Percentiles rank a stretch among this genome's conserved stretches.
These are phyloP conservation scores for Geosmithia putterillii DNA, from an alignment of 2,329 filamentous ascomycete genomes.

Conservation along the genomic window DNA sequence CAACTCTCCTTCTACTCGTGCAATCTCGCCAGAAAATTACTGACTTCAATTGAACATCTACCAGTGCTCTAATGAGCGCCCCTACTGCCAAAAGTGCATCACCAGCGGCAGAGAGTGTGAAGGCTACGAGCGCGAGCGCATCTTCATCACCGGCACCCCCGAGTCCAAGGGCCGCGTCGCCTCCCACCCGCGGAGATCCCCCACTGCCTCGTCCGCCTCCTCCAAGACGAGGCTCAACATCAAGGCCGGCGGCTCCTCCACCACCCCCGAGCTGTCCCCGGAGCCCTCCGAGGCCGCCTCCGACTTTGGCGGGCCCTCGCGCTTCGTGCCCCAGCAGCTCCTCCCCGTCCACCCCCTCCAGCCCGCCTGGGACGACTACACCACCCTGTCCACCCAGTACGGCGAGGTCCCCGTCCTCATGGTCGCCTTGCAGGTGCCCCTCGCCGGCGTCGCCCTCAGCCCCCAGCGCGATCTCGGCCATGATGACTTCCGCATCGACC, in stretches of 20 bases:
- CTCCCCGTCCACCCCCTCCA: slow-evolving; percentile 25
- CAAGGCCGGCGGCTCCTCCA: slow-evolving; percentile 10
- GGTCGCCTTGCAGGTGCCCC: slow-evolving; percentile 29
- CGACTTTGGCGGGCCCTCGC: background rate
- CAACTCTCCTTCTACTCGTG: background rate
- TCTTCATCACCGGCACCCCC: slow-evolving; percentile 51
- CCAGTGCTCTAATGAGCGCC: slow-evolving; percentile 50
- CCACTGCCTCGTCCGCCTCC: background rate
- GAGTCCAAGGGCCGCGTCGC: slow-evolving; percentile 42
- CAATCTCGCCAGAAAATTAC: background rate
- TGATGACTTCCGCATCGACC: slow-evolving; percentile 20
- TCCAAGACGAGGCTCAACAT: slow-evolving; percentile 16
- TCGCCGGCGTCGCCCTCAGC: slow-evolving; percentile 22
- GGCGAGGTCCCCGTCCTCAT: slow-evolving; percentile 24
- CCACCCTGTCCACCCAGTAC: slow-evolving; percentile 25
- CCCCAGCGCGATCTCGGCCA: slow-evolving; percentile 8
- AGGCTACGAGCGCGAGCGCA: slow-evolving; percentile 49
- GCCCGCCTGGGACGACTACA: slow-evolving; percentile 37
- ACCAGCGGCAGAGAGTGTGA: slow-evolving; percentile 44
- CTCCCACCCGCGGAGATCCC: slow-evolving; percentile 35
- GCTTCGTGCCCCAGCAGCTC: slow-evolving; percentile 7
- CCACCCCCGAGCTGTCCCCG: background rate
- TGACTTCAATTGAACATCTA: background rate
- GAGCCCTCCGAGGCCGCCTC: background rate
- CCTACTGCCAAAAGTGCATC: slow-evolving; percentile 47